A percentile compares a stretch with the other conserved stretches of the same genome.
Evolutionary conservation across 495 filamentous ascomycete species (phyloP).

Genomic region (Tirmania nivea): DNA sequence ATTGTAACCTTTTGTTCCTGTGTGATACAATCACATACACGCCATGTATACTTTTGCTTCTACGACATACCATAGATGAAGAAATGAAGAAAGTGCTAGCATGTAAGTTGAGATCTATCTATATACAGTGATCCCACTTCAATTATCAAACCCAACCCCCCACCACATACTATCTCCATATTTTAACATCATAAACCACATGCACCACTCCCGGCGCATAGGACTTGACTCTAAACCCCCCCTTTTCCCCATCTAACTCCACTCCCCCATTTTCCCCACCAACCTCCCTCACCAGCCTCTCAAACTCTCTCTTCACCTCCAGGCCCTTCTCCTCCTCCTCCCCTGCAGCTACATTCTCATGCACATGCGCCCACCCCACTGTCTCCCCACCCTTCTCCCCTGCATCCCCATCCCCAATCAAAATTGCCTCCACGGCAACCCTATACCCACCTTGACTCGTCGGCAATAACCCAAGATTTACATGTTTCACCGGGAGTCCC

Average conservation of each 20-base stretch:
- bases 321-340: constrained; percentile 25
- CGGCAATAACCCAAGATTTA: constrained; percentile 59
- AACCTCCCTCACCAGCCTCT: constrained; percentile 11
- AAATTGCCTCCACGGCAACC: no score
- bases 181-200: constrained; percentile 58
- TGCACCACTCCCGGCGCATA: constrained; percentile 84
- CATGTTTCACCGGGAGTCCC: constrained; percentile 29
- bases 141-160: background rate
- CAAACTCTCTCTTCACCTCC: constrained; percentile 24
- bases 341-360: constrained; percentile 55
- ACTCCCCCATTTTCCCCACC: constrained; percentile 1
- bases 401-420: no score
- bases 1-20: no score
- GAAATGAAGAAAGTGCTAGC: no score
- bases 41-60: no score
- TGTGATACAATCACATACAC: no score
- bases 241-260: background rate
- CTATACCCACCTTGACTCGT: constrained; percentile 20
- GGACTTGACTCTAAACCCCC: constrained; percentile 53
- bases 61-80: no score
- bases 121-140: no score
- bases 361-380: constrained; percentile 56
- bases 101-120: no score
- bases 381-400: background rate
- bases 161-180: constrained; percentile 18